A percentile compares a stretch with the other conserved stretches of the same genome.
These are phyloP conservation scores for Zoysia japonica DNA, from an alignment of 176 grass and related monocot species.

Conservation along the genomic window DNA sequence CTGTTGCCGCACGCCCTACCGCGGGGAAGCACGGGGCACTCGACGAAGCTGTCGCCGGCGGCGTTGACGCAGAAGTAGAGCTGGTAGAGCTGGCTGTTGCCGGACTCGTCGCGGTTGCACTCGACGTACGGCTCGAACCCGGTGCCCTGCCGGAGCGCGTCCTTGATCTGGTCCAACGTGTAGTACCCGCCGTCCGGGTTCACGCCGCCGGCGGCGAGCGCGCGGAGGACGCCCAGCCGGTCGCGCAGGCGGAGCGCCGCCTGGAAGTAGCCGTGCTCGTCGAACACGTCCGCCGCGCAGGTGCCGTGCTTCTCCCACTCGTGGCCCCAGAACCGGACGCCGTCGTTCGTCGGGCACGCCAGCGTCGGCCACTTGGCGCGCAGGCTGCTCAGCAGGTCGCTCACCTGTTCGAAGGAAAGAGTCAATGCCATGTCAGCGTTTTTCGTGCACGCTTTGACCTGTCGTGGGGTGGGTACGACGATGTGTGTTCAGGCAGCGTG, in stretches of 20 bases:
- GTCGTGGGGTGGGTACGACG: background rate
- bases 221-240: slow-evolving; percentile 48
- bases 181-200: slow-evolving; percentile 64
- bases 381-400: slow-evolving; percentile 54
- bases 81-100: slow-evolving; percentile 85
- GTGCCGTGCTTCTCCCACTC: slow-evolving; percentile 99
- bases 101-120: slow-evolving; percentile 79
- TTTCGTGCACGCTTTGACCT: background rate
- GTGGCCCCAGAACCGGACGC: slow-evolving; percentile 72
- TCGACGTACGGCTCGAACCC: slow-evolving; percentile 63
- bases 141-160: slow-evolving; percentile 41
- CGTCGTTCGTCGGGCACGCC: slow-evolving; percentile 72
- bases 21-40: slow-evolving; percentile 63
- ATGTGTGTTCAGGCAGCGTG: background rate
- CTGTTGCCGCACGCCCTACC: slow-evolving; percentile 44
- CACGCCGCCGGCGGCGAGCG: slow-evolving; percentile 44
- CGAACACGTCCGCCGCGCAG: slow-evolving; percentile 55
- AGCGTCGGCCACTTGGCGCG: slow-evolving; percentile 72
- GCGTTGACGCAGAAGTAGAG: slow-evolving; percentile 81
- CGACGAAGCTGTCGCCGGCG: slow-evolving; percentile 45
- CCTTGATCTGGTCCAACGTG: slow-evolving; percentile 46
- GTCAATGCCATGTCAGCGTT: background rate
- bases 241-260: slow-evolving; percentile 58
- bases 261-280: slow-evolving; percentile 81
- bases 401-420: slow-evolving; percentile 30